phyloP scores from a whole-genome alignment of 2,329 filamentous ascomycete species.

The Cladosporium sp. region DNA sequence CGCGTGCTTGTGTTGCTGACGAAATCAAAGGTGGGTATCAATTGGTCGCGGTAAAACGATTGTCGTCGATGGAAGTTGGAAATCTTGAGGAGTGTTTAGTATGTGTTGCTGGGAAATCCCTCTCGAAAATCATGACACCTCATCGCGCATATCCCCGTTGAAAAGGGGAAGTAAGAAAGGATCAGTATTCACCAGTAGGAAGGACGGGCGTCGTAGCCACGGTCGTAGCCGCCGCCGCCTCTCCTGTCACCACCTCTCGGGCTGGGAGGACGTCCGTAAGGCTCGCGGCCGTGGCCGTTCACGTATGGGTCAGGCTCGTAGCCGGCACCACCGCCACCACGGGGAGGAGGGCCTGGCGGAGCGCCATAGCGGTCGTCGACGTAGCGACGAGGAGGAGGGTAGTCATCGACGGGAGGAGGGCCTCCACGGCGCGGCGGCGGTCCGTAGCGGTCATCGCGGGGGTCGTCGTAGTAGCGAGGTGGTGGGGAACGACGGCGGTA shows the following conservation, averaged over 20 bases:
- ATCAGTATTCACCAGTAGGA: slow-evolving; percentile 27
- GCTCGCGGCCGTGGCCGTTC: slow-evolving; percentile 56
- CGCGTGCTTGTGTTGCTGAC: slow-evolving; percentile 12
- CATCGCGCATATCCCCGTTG: slow-evolving; percentile 4
- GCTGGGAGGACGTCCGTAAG: slow-evolving; percentile 53
- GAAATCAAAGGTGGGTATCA: slow-evolving; percentile 18
- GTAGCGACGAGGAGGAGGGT: slow-evolving; percentile 60
- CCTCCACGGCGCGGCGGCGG: slow-evolving; percentile 60
- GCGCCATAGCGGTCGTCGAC: slow-evolving; percentile 74
- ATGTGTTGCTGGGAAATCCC: slow-evolving; percentile 8
- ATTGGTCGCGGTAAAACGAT: slow-evolving; percentile 10
- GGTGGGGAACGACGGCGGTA: slow-evolving; percentile 84
- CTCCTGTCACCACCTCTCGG: slow-evolving; percentile 46
- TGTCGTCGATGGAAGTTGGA: slow-evolving; percentile 11
- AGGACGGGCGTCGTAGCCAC: slow-evolving; percentile 30
- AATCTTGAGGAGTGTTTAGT: slow-evolving; percentile 14
- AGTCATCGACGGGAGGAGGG: slow-evolving; percentile 74
- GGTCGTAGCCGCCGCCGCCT: slow-evolving; percentile 33
- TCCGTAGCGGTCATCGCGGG: slow-evolving; percentile 67
- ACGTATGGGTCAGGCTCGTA: slow-evolving; percentile 62
- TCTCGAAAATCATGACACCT: background rate
- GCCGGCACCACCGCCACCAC: slow-evolving; percentile 46
- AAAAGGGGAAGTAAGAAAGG: slow-evolving; percentile 11
- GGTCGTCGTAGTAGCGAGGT: slow-evolving; percentile 82
- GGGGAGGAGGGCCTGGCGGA: slow-evolving; percentile 30